Percentiles rank a stretch among this genome's conserved stretches.
These are phyloP conservation scores for Albifimbria verrucaria DNA, from an alignment of 2,329 filamentous ascomycete species.

Conservation along the genomic window DNA sequence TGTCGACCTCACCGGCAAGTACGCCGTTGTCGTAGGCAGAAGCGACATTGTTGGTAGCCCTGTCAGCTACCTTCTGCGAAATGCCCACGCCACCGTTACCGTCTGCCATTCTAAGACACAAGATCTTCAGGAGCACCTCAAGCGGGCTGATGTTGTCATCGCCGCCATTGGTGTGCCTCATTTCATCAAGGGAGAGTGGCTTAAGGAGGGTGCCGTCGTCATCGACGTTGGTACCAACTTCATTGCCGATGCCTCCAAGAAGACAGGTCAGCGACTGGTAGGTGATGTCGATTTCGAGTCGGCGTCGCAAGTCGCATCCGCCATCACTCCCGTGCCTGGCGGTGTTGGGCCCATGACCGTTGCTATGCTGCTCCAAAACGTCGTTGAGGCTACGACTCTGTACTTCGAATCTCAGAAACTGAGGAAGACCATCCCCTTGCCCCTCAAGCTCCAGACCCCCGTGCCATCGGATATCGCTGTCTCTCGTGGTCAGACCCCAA, in stretches of 20 bases:
- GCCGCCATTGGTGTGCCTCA: conserved; percentile 85
- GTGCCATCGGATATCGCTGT: conserved; percentile 96
- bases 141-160: conserved; percentile 83
- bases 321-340: conserved; percentile 93
- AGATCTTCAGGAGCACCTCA: conserved; percentile 69
- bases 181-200: conserved; percentile 92
- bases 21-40: conserved; percentile 88
- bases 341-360: conserved; percentile 99
- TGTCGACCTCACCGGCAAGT: conserved; percentile 81
- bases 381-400: conserved; percentile 77
- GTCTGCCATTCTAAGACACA: conserved; percentile 89
- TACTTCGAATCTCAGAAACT: conserved; percentile 83
- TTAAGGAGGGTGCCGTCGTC: conserved; percentile 92
- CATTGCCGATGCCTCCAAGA: conserved; percentile 82
- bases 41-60: conserved; percentile 98
- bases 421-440: conserved; percentile 76
- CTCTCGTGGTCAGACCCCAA: conserved; percentile 91
- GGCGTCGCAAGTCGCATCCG: conserved; percentile 79
- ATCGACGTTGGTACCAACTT: conserved; percentile 99
- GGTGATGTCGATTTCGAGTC: conserved; percentile 93
- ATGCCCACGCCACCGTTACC: conserved; percentile 94
- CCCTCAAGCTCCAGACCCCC: conserved; percentile 71
- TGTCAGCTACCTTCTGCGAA: conserved; percentile 91
- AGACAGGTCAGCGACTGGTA: conserved; percentile 87
- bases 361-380: conserved; percentile 95